Evolutionary conservation across 2,329 filamentous ascomycete genomes (phyloP).

Genomic region (Aspergillus arachidicola): DNA sequence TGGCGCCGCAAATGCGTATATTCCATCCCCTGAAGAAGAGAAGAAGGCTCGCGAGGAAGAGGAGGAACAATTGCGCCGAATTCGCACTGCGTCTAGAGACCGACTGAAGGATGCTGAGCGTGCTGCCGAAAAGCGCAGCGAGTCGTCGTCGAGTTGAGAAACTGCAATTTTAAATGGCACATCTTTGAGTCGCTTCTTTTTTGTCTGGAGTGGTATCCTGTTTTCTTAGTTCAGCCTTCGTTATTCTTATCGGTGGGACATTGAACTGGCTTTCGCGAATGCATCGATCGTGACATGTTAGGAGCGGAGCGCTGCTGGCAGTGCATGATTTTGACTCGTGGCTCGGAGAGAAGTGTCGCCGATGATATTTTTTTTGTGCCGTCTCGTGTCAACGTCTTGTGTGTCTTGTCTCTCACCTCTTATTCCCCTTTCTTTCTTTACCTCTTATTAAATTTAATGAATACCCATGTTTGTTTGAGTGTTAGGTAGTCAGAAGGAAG

Average conservation of each 20-base stretch:
- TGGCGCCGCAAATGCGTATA: slow-evolving; percentile 40
- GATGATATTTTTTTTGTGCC: not conserved
- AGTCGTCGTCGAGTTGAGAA: slow-evolving; percentile 12
- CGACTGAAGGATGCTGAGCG: slow-evolving; percentile 19
- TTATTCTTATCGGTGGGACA: not conserved
- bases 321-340: slow-evolving; percentile 5
- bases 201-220: not conserved
- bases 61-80: slow-evolving; percentile 34
- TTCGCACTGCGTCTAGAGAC: slow-evolving; percentile 28
- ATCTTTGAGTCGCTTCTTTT: not conserved
- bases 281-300: not conserved
- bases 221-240: not conserved
- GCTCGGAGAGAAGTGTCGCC: not conserved
- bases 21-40: slow-evolving; percentile 27
- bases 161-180: not conserved
- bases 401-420: not conserved
- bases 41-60: slow-evolving; percentile 36
- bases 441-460: not conserved
- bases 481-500: not conserved
- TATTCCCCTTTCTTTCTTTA: not conserved
- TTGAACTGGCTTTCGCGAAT: not conserved
- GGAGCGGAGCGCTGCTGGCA: slow-evolving; percentile 10
- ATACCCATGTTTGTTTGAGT: slow-evolving; percentile 1
- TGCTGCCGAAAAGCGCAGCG: slow-evolving; percentile 10
- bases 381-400: not conserved